Evolutionary conservation across 345 rosid genomes (phyloP).

Genomic region (Corchorus olitorius): DNA sequence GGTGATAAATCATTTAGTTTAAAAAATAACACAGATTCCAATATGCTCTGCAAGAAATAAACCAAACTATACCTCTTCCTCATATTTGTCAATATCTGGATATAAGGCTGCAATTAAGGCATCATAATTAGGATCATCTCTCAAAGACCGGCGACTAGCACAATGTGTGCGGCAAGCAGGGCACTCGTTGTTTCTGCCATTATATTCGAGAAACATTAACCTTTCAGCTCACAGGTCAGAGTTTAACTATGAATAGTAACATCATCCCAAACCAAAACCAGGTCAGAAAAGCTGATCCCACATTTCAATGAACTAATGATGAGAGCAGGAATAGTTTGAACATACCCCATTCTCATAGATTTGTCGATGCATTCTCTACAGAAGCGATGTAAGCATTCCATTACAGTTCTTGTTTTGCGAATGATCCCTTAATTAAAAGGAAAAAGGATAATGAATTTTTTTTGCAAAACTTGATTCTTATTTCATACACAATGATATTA

Average conservation of each 20-base stretch:
- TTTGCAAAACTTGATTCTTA: slow-evolving; percentile 8
- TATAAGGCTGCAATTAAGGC: slow-evolving; percentile 71
- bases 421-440: slow-evolving; percentile 56
- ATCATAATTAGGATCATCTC: slow-evolving; percentile 84
- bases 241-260: slow-evolving; percentile 3
- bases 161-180: slow-evolving; percentile 89
- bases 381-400: slow-evolving; percentile 88
- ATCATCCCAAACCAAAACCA: slow-evolving; percentile 10
- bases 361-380: slow-evolving; percentile 88
- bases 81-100: slow-evolving; percentile 68
- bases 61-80: slow-evolving; percentile 55
- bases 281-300: slow-evolving; percentile 16
- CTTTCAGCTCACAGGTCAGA: slow-evolving; percentile 5
- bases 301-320: slow-evolving; percentile 3
- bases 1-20: slow-evolving; percentile 6
- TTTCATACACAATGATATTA: background rate
- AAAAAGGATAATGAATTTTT: slow-evolving; percentile 8
- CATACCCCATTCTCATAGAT: slow-evolving; percentile 81
- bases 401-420: slow-evolving; percentile 82
- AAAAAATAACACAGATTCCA: slow-evolving; percentile 18
- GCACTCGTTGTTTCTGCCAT: slow-evolving; percentile 77
- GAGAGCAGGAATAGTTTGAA: slow-evolving; percentile 17
- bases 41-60: slow-evolving; percentile 10
- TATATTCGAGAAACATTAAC: slow-evolving; percentile 22
- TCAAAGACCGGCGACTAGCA: slow-evolving; percentile 80